Evolutionary conservation across 345 rosid species (phyloP), one percentile per base, ranked within the genome.

Genomic region (Bruguiera sexangula): DNA sequence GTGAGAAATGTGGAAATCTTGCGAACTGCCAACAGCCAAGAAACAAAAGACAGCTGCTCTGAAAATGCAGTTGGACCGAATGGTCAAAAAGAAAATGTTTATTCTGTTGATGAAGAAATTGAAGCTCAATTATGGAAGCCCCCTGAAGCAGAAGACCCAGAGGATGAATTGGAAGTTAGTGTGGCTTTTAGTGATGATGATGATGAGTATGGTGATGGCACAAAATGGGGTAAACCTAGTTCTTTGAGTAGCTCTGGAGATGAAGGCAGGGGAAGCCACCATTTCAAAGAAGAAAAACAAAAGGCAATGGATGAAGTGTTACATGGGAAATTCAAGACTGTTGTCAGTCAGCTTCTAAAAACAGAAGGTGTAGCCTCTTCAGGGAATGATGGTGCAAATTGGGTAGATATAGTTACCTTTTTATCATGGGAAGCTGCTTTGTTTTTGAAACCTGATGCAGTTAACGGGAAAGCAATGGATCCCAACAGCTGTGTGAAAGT

Each of bases 391-490:
- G 75, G 72, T 72, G 83, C 80, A 68, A 82, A 65, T 76, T 95
- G 99, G 99, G 73, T 82, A 11, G 91, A 89, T 71, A 85, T 90
- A 56, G 83, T 90, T 73, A 74, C 87, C 66, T 82, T 76, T 65
- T 77, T 95, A 62, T 90, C 97, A 8, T 92, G 96, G 98, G 91
- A 90, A 80, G 99, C 97, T 75, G 96, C 94, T 71, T 85, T 85
- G 24, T 79, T 82, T 60, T 75, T 95, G 79, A 89, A 87, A 79
- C 92, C 88, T 46, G 85, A 77, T 79, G 81, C 85, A 53, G 66
- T 81, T 63, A 83, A 82, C 48, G 90, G 91, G 37, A 89, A 87
- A 76, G 72, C 80, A 56, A 70, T 81, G 76, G 90, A 84, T 78
- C 91, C 82, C 1, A 77, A 82, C 73, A 82, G 76, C 55, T 83